Conservation (phyloP, 257 asterid species). For the Scutellaria baicalensis region DNA sequence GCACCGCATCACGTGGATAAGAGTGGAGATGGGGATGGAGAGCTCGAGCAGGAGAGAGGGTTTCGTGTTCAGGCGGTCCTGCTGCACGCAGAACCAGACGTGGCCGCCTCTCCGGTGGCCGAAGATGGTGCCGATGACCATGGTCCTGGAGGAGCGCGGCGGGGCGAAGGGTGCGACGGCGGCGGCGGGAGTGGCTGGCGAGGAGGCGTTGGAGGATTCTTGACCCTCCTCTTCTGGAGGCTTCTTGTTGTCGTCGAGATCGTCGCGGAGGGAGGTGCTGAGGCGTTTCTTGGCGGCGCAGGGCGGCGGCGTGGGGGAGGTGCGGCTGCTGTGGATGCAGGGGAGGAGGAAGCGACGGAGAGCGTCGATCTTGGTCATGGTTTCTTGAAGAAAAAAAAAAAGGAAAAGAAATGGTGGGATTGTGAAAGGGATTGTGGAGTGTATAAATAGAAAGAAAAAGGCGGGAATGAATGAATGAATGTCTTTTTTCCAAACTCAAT, state of each 20-base stretch:
- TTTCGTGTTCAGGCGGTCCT: slow-evolving; percentile 49
- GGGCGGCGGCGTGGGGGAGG: slow-evolving; percentile 35
- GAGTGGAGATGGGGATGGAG: slow-evolving; percentile 68
- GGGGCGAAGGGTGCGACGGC: slow-evolving; percentile 24
- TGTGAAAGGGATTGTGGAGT: neutral
- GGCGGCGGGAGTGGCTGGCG: slow-evolving; percentile 27
- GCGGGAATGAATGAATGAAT: slow-evolving; percentile 37
- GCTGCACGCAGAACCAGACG: slow-evolving; percentile 91
- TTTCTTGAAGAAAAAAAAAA: neutral
- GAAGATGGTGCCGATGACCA: slow-evolving; percentile 91
- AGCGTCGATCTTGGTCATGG: slow-evolving; percentile 62
- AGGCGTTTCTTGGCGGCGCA: slow-evolving; percentile 64
- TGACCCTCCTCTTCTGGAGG: slow-evolving; percentile 3
- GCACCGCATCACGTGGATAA: slow-evolving; percentile 77
- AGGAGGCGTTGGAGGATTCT: slow-evolving; percentile 32
- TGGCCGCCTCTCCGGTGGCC: slow-evolving; percentile 85
- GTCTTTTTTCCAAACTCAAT: neutral
- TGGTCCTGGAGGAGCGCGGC: slow-evolving; percentile 71
- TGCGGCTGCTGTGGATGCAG: slow-evolving; percentile 51
- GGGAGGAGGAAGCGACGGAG: slow-evolving; percentile 85
- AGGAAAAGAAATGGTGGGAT: neutral
- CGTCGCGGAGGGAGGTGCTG: slow-evolving; percentile 91
- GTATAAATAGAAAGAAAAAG: slow-evolving; percentile 7
- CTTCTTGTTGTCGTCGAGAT: slow-evolving; percentile 27
- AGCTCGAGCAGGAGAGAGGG: slow-evolving; percentile 80